phyloP scores from a whole-genome alignment of 345 rosid genomes.

The Psidium friedrichsthalianum region DNA sequence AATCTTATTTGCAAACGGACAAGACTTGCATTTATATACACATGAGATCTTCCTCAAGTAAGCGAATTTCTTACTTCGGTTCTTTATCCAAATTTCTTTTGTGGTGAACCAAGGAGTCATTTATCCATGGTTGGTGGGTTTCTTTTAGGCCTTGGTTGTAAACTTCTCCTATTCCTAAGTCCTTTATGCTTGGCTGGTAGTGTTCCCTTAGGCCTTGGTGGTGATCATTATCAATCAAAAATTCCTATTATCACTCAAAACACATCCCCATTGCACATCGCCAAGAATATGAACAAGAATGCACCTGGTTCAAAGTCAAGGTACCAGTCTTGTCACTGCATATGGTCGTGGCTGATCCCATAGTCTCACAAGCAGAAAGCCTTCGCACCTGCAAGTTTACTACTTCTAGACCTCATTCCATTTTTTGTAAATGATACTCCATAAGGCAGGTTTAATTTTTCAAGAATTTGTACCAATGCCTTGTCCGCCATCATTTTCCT shows the following conservation, averaged over 20 bases:
- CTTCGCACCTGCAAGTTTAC: constrained; percentile 17
- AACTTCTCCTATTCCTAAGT: neutral
- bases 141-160: neutral
- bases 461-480: constrained; percentile 10
- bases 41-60: neutral
- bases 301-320: constrained; percentile 35
- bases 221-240: neutral
- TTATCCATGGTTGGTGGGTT: neutral
- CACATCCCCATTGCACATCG: neutral
- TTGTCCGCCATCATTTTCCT: constrained; percentile 35
- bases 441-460: neutral
- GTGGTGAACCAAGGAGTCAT: neutral
- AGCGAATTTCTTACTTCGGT: neutral
- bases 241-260: neutral
- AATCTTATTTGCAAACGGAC: neutral
- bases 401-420: neutral
- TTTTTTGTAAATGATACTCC: neutral
- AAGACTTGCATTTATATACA: neutral
- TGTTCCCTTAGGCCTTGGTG: neutral
- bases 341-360: constrained; percentile 47
- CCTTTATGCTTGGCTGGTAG: neutral
- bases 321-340: constrained; percentile 56
- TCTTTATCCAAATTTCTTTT: neutral
- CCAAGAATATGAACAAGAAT: constrained; percentile 3
- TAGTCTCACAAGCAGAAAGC: constrained; percentile 47